phyloP scores from a whole-genome alignment of 495 filamentous ascomycete species.

The Lichenothelia convexa region DNA sequence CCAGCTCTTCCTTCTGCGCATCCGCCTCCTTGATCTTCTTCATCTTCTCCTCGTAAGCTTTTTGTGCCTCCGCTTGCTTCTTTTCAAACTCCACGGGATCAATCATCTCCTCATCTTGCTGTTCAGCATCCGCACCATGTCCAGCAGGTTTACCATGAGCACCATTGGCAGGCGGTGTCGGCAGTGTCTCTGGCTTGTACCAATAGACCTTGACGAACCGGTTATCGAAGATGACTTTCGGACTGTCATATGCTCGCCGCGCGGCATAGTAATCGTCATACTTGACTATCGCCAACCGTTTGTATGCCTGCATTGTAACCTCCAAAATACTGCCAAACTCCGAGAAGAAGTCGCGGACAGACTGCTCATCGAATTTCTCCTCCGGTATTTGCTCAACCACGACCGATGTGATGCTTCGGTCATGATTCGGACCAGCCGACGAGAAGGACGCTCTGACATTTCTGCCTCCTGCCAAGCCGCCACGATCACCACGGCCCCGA shows the following conservation, averaged over 20 bases:
- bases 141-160: slow-evolving; percentile 1
- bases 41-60: slow-evolving; percentile 54
- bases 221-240: slow-evolving; percentile 92
- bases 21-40: slow-evolving; percentile 59
- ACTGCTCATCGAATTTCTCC: slow-evolving; percentile 58
- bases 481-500: slow-evolving; percentile 27
- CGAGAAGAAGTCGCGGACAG: slow-evolving; percentile 65
- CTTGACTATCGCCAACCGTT: slow-evolving; percentile 64
- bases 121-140: not conserved
- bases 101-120: slow-evolving; percentile 28
- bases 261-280: slow-evolving; percentile 57
- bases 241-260: slow-evolving; percentile 68
- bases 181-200: slow-evolving; percentile 44
- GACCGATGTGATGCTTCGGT: slow-evolving; percentile 58
- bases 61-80: slow-evolving; percentile 66
- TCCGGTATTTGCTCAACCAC: slow-evolving; percentile 89
- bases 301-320: slow-evolving; percentile 57
- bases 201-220: slow-evolving; percentile 97
- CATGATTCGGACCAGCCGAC: slow-evolving; percentile 51
- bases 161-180: slow-evolving; percentile 22
- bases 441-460: slow-evolving; percentile 53
- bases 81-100: slow-evolving; percentile 62
- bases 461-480: slow-evolving; percentile 21
- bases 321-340: slow-evolving; percentile 64
- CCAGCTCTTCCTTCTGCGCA: slow-evolving; percentile 48